These are phyloP conservation scores for Ampelomyces quisqualis DNA, from an alignment of 2,329 filamentous ascomycete genomes.

Conservation along the genomic window DNA sequence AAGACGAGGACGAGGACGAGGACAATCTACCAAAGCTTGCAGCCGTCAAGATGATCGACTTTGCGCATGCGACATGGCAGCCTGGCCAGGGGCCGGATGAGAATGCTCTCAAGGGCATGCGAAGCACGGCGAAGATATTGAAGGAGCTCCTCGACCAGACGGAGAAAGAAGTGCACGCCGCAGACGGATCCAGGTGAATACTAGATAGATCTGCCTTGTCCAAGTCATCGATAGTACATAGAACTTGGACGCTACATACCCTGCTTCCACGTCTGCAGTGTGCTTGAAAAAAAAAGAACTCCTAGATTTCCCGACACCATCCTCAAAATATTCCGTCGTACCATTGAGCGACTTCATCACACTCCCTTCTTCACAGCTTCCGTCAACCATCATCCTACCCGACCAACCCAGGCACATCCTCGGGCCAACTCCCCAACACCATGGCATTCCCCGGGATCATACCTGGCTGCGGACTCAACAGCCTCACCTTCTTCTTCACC, in stretches of 20 bases:
- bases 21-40: constrained; percentile 63
- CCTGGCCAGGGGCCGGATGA: constrained; percentile 82
- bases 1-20: constrained; percentile 49
- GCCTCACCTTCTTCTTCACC: constrained; percentile 73
- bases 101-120: constrained; percentile 74
- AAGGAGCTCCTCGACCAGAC: constrained; percentile 55
- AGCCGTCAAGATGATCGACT: constrained; percentile 88
- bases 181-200: neutral
- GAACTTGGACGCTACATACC: constrained; percentile 2
- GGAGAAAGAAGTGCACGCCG: constrained; percentile 15
- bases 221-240: neutral
- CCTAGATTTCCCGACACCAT: no score
- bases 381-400: constrained; percentile 16
- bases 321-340: no score
- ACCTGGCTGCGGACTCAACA: constrained; percentile 82
- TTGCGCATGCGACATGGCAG: constrained; percentile 86
- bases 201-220: neutral
- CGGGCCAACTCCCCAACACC: constrained; percentile 83
- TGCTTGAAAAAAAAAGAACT: no score
- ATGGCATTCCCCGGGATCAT: constrained; percentile 76
- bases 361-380: neutral
- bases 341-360: no score
- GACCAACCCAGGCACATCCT: constrained; percentile 76
- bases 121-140: constrained; percentile 70
- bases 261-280: neutral